phyloP scores from a whole-genome alignment of 2,329 filamentous ascomycete species.

The Exophiala oligosperma region DNA sequence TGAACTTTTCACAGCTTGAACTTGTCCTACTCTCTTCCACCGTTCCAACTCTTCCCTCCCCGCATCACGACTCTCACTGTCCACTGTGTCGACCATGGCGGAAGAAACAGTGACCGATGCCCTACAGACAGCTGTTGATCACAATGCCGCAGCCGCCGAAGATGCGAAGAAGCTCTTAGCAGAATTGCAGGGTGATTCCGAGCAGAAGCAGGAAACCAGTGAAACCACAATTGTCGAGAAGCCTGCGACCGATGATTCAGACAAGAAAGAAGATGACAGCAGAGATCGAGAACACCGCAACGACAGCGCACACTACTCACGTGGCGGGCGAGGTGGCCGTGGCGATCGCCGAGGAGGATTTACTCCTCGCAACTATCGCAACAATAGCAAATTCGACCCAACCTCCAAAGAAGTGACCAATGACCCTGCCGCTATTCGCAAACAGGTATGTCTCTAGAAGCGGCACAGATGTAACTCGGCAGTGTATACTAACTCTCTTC shows the following conservation, averaged over 20 bases:
- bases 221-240: slow-evolving; percentile 26
- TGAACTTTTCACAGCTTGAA: too few species aligned
- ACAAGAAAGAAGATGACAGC: slow-evolving; percentile 27
- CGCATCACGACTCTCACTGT: background rate
- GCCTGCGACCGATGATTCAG: slow-evolving; percentile 38
- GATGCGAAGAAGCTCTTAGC: slow-evolving; percentile 48
- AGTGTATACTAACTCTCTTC: background rate
- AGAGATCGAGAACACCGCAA: slow-evolving; percentile 16
- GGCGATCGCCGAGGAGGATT: slow-evolving; percentile 34
- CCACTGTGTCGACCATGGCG: slow-evolving; percentile 22
- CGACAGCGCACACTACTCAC: slow-evolving; percentile 9
- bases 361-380: slow-evolving; percentile 37
- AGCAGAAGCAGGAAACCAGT: slow-evolving; percentile 12
- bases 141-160: slow-evolving; percentile 45
- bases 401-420: slow-evolving; percentile 67
- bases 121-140: slow-evolving; percentile 27
- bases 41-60: background rate
- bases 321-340: slow-evolving; percentile 12
- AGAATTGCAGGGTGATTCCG: slow-evolving; percentile 42
- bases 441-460: slow-evolving; percentile 59
- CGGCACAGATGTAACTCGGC: background rate
- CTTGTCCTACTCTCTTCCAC: background rate
- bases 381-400: slow-evolving; percentile 71
- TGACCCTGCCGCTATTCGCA: slow-evolving; percentile 78
- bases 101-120: slow-evolving; percentile 26